Evolutionary conservation across 2,329 filamentous ascomycete genomes (phyloP).

Genomic region (Neoscytalidium dimidiatum): DNA sequence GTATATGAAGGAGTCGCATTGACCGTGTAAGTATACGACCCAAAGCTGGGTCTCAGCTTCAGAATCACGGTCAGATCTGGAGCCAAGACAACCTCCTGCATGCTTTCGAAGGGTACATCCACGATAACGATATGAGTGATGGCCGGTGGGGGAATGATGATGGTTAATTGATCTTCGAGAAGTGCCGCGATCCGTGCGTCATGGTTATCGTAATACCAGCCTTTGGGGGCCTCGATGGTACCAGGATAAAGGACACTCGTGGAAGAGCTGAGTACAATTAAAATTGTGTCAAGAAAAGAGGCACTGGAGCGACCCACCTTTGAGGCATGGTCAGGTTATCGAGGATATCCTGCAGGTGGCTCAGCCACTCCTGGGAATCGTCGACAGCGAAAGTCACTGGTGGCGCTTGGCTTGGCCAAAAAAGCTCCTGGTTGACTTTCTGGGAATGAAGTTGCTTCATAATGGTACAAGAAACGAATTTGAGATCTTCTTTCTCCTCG

Average conservation of each 20-base stretch:
- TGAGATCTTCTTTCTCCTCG: slow-evolving; percentile 32
- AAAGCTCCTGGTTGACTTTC: slow-evolving; percentile 27
- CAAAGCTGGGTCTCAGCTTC: slow-evolving; percentile 24
- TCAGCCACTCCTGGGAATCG: slow-evolving; percentile 28
- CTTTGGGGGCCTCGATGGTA: slow-evolving; percentile 26
- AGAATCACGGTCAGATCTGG: slow-evolving; percentile 3
- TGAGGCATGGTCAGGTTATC: slow-evolving; percentile 24
- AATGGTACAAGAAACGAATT: slow-evolving; percentile 33
- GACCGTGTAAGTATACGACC: slow-evolving; percentile 27
- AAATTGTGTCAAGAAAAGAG: too few relatives aligned
- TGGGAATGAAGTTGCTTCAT: slow-evolving; percentile 29
- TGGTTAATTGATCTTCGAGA: slow-evolving; percentile 23
- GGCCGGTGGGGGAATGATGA: slow-evolving; percentile 25
- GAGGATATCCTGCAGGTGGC: slow-evolving; percentile 31
- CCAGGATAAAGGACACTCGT: neutral
- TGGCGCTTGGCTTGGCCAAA: slow-evolving; percentile 29
- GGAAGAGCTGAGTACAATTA: neutral
- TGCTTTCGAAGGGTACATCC: slow-evolving; percentile 29
- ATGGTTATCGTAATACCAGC: slow-evolving; percentile 22
- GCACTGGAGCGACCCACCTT: slow-evolving; percentile 8
- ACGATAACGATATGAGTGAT: slow-evolving; percentile 25
- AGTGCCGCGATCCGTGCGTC: neutral
- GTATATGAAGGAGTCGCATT: slow-evolving; percentile 26
- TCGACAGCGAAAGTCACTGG: slow-evolving; percentile 30
- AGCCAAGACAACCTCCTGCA: neutral